Conservation (phyloP, 441 rosid genomes). For the Jatropha multifida region DNA sequence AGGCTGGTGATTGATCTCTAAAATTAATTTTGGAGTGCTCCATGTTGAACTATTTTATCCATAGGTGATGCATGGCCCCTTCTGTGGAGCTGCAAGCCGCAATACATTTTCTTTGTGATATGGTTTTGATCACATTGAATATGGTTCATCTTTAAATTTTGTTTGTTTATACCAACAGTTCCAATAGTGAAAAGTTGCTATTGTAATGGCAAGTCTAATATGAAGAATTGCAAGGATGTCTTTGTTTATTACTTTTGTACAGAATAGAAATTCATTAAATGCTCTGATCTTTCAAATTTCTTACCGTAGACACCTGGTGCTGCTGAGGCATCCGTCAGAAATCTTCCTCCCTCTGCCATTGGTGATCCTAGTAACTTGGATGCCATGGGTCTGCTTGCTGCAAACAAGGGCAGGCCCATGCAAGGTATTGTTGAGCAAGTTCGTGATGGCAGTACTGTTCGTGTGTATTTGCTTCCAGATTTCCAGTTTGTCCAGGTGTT, state of each 20-base stretch:
- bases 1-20: background rate
- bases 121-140: background rate
- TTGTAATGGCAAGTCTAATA: background rate
- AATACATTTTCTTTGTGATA: background rate
- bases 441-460: constrained; percentile 94
- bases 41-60: background rate
- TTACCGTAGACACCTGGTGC: constrained; percentile 71
- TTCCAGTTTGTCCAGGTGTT: constrained; percentile 96
- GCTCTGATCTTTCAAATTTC: background rate
- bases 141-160: background rate
- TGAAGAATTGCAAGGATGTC: background rate
- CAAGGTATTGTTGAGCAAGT: constrained; percentile 95
- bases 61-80: background rate
- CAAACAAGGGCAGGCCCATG: constrained; percentile 89
- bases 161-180: background rate
- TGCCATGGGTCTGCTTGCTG: constrained; percentile 78
- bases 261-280: background rate
- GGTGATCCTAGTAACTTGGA: constrained; percentile 84
- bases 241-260: background rate
- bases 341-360: constrained; percentile 90
- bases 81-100: background rate
- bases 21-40: background rate
- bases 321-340: constrained; percentile 73
- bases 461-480: constrained; percentile 93
- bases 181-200: background rate